phyloP scores from a whole-genome alignment of 306 rosid species.

The Mucuna pruriens region DNA sequence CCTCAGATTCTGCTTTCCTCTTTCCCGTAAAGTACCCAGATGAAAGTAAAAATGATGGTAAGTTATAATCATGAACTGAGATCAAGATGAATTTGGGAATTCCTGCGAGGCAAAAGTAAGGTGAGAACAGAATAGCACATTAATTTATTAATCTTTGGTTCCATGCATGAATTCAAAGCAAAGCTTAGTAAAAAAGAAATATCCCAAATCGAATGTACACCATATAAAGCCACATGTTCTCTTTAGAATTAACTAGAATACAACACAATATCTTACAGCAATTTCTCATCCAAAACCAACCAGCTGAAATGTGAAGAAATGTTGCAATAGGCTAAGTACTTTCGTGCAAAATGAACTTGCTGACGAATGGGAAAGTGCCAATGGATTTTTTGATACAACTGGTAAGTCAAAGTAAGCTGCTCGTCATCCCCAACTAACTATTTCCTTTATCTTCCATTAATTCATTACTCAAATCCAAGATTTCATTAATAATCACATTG shows the following conservation, averaged over 20 bases:
- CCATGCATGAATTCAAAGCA: slow-evolving; percentile 3
- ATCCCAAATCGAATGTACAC: slow-evolving; percentile 5
- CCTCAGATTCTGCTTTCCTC: slow-evolving; percentile 97
- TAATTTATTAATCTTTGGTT: not conserved
- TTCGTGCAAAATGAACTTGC: slow-evolving; percentile 11
- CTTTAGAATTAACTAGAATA: not conserved
- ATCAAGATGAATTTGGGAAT: slow-evolving; percentile 86
- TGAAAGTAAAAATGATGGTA: slow-evolving; percentile 79
- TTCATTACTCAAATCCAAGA: not conserved
- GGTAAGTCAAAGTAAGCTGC: not conserved
- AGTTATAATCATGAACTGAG: slow-evolving; percentile 92
- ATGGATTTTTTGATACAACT: not conserved
- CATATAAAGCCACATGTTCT: not conserved
- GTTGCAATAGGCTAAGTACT: not conserved
- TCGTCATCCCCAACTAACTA: not conserved
- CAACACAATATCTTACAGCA: not conserved
- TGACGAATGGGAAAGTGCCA: not conserved
- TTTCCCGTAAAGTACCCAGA: slow-evolving; percentile 94
- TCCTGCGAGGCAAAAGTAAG: slow-evolving; percentile 56
- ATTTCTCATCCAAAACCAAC: slow-evolving; percentile 20
- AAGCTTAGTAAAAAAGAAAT: not conserved
- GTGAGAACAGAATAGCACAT: not conserved
- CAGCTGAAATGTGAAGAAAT: not conserved
- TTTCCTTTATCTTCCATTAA: not conserved
- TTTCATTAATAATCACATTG: not conserved